Percentiles rank a stretch among this genome's conserved stretches.
These are phyloP conservation scores for Xeromyces bisporus DNA, from an alignment of 495 filamentous ascomycete genomes.

Conservation along the genomic window DNA sequence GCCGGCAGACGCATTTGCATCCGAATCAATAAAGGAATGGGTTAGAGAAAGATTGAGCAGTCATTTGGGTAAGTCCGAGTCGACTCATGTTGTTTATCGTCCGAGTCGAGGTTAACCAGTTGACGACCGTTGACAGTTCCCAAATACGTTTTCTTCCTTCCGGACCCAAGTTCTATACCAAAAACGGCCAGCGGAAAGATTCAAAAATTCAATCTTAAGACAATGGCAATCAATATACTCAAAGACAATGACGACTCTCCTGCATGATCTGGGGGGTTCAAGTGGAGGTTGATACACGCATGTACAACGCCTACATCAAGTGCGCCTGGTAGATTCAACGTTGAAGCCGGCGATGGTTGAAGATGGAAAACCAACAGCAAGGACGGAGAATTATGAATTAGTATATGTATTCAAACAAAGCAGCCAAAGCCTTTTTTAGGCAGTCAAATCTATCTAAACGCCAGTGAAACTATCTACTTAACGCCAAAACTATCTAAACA, in stretches of 20 bases:
- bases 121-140: slow-evolving; percentile 35
- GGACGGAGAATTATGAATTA: too few relatives aligned
- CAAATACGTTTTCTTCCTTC: slow-evolving; percentile 73
- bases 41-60: slow-evolving; percentile 51
- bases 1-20: slow-evolving; percentile 4
- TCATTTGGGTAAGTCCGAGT: slow-evolving; percentile 45
- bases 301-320: too few relatives aligned
- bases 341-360: too few relatives aligned
- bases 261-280: neutral
- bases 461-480: too few relatives aligned
- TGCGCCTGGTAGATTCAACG: too few relatives aligned
- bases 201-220: slow-evolving; percentile 79
- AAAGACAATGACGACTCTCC: slow-evolving; percentile 7
- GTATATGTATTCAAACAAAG: too few relatives aligned
- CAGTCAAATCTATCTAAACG: too few relatives aligned
- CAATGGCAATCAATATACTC: slow-evolving; percentile 36
- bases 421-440: too few relatives aligned
- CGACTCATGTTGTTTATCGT: neutral
- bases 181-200: slow-evolving; percentile 97
- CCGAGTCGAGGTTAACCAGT: neutral
- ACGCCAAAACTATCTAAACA: too few relatives aligned
- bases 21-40: slow-evolving; percentile 49
- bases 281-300: neutral
- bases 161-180: slow-evolving; percentile 43
- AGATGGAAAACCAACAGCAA: too few relatives aligned